phyloP scores from a whole-genome alignment of 1,284 basidiomycete genomes.

The Puccinia triticina region DNA sequence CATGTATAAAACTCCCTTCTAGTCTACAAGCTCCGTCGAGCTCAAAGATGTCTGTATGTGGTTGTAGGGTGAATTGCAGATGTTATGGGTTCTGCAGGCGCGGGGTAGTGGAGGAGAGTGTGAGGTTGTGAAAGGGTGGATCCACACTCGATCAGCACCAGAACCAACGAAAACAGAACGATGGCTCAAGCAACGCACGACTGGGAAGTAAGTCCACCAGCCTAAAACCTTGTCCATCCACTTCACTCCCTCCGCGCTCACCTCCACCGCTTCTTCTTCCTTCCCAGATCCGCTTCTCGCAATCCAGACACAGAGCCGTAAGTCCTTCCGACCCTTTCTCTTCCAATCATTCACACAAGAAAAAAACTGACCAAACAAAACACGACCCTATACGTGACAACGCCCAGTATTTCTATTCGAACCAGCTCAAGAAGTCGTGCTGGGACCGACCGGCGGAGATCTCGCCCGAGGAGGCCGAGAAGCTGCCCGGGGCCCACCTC shows the following conservation, averaged over 20 bases:
- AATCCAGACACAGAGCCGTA: conserved; percentile 50
- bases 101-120: no score
- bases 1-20: no score
- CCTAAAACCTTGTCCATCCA: no score
- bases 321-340: neutral
- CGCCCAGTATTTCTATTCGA: conserved; percentile 78
- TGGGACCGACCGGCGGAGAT: conserved; percentile 81
- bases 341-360: neutral
- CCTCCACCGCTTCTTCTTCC: neutral
- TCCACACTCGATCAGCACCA: no score
- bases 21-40: no score
- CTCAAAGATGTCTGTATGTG: no score
- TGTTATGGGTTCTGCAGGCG: no score
- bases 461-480: conserved; percentile 59
- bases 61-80: no score
- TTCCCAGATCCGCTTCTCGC: conserved; percentile 43
- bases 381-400: neutral
- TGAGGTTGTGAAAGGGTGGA: no score
- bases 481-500: conserved; percentile 57
- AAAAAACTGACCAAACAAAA: neutral
- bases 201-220: no score
- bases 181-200: no score
- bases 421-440: conserved; percentile 70
- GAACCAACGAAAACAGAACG: no score
- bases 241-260: neutral